A percentile compares a stretch with the other conserved stretches of the same genome.
Evolutionary conservation across 2,329 filamentous ascomycete species (phyloP).

Genomic region (Phaeosphaeriaceae sp.): DNA sequence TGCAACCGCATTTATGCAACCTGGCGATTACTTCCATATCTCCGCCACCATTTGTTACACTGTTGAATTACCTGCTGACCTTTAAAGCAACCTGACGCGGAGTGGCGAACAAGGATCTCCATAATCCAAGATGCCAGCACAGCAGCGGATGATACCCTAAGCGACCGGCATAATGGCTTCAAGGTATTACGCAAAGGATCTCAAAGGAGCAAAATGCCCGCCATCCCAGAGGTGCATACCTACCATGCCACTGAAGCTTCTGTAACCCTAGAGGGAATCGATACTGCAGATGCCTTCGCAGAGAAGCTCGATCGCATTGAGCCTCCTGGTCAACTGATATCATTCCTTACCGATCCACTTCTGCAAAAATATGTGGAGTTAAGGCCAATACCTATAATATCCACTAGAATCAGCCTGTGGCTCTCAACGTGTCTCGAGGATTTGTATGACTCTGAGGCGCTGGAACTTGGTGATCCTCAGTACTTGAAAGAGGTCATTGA

Average conservation of each 20-base stretch:
- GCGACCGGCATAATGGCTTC: conserved; percentile 61
- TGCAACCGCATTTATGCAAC: conserved; percentile 21
- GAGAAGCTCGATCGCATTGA: conserved; percentile 78
- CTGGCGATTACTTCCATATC: conserved; percentile 8
- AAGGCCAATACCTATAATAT: conserved; percentile 36
- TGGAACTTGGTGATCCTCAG: conserved; percentile 19
- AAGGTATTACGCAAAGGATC: conserved; percentile 63
- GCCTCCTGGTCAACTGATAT: conserved; percentile 80
- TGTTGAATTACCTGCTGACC: conserved; percentile 28
- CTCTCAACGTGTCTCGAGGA: conserved; percentile 47
- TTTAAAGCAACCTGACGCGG: conserved; percentile 68
- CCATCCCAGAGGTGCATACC: conserved; percentile 73
- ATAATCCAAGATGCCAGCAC: conserved; percentile 67
- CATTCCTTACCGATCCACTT: conserved; percentile 75
- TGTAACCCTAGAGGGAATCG: conserved; percentile 74
- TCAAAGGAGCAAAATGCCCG: conserved; percentile 58
- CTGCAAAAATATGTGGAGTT: conserved; percentile 76
- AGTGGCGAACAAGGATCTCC: conserved; percentile 74
- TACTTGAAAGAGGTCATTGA: conserved; percentile 41
- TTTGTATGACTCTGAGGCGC: conserved; percentile 31
- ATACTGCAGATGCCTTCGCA: conserved; percentile 72
- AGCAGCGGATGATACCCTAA: conserved; percentile 50
- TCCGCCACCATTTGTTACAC: conserved; percentile 22
- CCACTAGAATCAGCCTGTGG: conserved; percentile 46
- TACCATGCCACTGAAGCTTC: conserved; percentile 69